Percentiles rank a stretch among this genome's conserved stretches.
Conservation (phyloP, 306 rosid species). For the Myrica gale region DNA sequence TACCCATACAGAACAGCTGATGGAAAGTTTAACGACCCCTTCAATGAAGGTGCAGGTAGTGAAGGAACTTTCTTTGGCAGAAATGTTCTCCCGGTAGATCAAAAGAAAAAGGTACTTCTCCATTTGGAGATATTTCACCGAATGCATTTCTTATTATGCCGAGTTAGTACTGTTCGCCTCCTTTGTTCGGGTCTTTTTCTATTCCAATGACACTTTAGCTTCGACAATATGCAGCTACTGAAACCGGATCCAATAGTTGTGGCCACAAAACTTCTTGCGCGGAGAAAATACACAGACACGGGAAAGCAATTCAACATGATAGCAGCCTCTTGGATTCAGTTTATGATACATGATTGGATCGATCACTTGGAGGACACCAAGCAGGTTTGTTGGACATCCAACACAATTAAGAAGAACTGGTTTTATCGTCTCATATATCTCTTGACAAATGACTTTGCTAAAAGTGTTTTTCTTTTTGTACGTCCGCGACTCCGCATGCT, state of each 20-base stretch:
- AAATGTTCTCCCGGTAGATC: conserved; percentile 47
- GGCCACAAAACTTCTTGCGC: conserved; percentile 48
- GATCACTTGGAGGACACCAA: conserved; percentile 58
- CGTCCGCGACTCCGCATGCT: not conserved
- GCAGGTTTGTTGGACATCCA: conserved; percentile 26
- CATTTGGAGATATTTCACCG: too few relatives aligned
- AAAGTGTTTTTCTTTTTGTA: not conserved
- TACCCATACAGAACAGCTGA: conserved; percentile 47
- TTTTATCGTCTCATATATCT: not conserved
- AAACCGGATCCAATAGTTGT: conserved; percentile 61
- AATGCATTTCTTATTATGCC: too few relatives aligned
- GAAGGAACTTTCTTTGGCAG: conserved; percentile 60
- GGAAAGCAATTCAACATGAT: conserved; percentile 61
- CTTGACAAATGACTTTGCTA: not conserved
- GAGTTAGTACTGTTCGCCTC: not conserved
- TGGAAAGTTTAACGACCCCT: conserved; percentile 54
- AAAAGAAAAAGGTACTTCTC: conserved; percentile 39
- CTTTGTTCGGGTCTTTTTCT: not conserved
- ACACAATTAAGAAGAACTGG: not conserved
- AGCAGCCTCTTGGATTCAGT: conserved; percentile 72
- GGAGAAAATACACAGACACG: conserved; percentile 43
- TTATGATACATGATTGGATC: conserved; percentile 67
- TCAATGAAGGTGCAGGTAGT: conserved; percentile 50
- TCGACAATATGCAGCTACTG: conserved; percentile 32
- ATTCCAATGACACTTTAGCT: not conserved